Conservation (phyloP, 2,329 filamentous ascomycete species). For the Anthostomella pinea region DNA sequence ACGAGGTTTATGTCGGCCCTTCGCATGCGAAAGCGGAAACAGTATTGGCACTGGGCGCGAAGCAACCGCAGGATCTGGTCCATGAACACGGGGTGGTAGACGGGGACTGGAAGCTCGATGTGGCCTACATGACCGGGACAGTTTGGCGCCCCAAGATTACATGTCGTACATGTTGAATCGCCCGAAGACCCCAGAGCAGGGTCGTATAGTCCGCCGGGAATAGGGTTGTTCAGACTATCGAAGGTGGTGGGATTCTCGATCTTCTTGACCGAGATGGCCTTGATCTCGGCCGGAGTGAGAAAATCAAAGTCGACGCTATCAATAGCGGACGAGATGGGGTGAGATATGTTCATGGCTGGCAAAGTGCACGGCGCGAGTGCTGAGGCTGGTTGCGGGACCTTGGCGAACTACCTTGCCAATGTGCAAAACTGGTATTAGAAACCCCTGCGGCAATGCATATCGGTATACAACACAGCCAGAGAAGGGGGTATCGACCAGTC, state of each 20-base stretch:
- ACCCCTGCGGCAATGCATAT: not conserved
- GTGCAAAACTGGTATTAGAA: too few species aligned
- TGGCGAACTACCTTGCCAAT: not conserved
- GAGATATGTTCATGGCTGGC: slow-evolving; percentile 64
- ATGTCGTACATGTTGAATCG: slow-evolving; percentile 89
- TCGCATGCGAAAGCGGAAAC: slow-evolving; percentile 80
- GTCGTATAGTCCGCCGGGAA: slow-evolving; percentile 90
- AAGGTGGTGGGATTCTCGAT: slow-evolving; percentile 95
- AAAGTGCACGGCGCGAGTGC: not conserved
- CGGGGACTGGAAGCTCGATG: slow-evolving; percentile 87
- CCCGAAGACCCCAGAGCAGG: slow-evolving; percentile 86
- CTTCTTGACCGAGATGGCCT: slow-evolving; percentile 84
- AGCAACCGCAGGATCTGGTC: slow-evolving; percentile 85
- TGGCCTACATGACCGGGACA: slow-evolving; percentile 95
- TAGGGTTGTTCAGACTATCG: slow-evolving; percentile 83
- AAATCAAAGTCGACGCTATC: slow-evolving; percentile 87
- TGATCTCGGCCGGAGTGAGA: slow-evolving; percentile 78
- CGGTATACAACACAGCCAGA: not conserved
- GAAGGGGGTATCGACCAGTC: too few species aligned
- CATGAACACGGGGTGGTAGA: slow-evolving; percentile 97
- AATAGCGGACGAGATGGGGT: slow-evolving; percentile 80
- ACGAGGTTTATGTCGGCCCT: slow-evolving; percentile 74
- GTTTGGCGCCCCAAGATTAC: slow-evolving; percentile 73
- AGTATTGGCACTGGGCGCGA: slow-evolving; percentile 86
- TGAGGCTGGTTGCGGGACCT: too few species aligned